Base-by-base conservation (phyloP, 306 rosid genomes). In the Arachis hypogaea region DNA sequence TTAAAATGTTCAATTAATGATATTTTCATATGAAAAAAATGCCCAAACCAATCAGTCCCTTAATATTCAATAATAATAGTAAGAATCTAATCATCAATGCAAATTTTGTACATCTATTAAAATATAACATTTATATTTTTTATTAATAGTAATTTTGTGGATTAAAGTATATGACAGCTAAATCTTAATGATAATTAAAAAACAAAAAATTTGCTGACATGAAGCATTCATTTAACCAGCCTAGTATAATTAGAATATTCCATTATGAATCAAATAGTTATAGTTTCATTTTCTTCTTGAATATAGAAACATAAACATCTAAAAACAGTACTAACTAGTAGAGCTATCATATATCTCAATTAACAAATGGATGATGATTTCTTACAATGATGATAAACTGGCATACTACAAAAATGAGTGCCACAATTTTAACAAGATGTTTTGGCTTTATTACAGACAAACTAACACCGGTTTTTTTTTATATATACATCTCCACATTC, bases 381-480 rank as follows among this genome's bases (percentile, higher is more conserved):
- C 38, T 33, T 46, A 71, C 18, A 7, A n/a, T 11, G 51, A 44
- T 70, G 59, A 72, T 40, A 38, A 44, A 77, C 43, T 16, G 33
- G 18, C 12, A 44, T 49, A 22, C 28, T 5, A 64, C 14, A 38
- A 14, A 0, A 43, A 6, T 56, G 7, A 43, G 52, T 71, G 10
- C 50, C 7, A 7, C 43, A 71, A 43, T 41, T 11, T 29, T 22
- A 1, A 29, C 55, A 11, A 5, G 28, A 22, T 16, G 9, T 16
- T 59, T 73, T 66, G 36, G 43, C 60, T 59, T 73, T 52, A 60
- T 28, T 42, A 38, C 11, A n/a, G 45, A 18, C 43, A 36, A n/a
- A 5, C 56, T 69, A 33, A 56, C 76, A 28, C 40, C 61, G 41
- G 28, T 63, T 47, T 55, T 42, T n/a, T 70, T 6, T 68, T 45